phyloP scores from a whole-genome alignment of 2,329 filamentous ascomycete species.

The Trichoderma semiorbis region DNA sequence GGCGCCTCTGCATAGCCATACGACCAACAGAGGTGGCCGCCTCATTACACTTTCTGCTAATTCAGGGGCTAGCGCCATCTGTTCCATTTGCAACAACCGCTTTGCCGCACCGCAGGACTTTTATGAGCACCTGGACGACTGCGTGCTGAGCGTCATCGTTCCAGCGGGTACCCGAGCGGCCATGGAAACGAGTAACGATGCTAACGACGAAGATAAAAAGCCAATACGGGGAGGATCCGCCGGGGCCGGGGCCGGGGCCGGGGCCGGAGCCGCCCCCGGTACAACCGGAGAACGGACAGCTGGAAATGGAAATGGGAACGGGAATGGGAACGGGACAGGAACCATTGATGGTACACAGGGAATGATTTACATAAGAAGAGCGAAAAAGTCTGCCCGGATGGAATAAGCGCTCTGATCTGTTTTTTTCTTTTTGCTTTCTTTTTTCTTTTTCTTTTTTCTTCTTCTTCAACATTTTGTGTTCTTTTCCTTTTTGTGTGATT shows the following conservation, averaged over 20 bases:
- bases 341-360: constrained; percentile 7
- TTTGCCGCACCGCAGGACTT: constrained; percentile 92
- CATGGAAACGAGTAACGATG: constrained; percentile 17
- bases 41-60: constrained; percentile 17
- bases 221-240: background rate
- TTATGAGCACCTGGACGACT: constrained; percentile 86
- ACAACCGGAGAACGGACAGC: background rate
- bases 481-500: background rate
- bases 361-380: constrained; percentile 17
- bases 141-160: constrained; percentile 57
- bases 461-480: background rate
- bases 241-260: background rate
- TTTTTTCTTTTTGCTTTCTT: background rate
- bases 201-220: constrained; percentile 17
- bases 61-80: constrained; percentile 65
- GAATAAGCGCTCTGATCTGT: background rate
- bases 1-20: constrained; percentile 83
- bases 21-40: constrained; percentile 19
- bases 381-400: constrained; percentile 11
- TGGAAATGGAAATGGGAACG: background rate
- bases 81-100: constrained; percentile 78
- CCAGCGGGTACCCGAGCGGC: constrained; percentile 30
- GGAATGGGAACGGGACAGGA: background rate
- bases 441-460: background rate
- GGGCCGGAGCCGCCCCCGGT: background rate